Percentiles rank a stretch among this genome's conserved stretches.
Evolutionary conservation across 306 rosid species (phyloP).

Genomic region (Lathyrus sativus): DNA sequence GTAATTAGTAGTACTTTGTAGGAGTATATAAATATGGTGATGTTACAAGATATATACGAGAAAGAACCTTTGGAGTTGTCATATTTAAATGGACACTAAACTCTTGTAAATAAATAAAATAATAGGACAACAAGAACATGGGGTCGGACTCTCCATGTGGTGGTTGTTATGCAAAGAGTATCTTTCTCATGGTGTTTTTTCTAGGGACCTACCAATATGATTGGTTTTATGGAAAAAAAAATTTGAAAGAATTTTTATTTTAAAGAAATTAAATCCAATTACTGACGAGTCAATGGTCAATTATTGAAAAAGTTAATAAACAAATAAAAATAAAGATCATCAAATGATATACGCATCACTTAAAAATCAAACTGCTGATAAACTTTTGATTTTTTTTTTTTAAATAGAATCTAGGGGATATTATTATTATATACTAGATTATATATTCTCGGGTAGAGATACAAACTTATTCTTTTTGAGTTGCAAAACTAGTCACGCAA

Average conservation of each 20-base stretch:
- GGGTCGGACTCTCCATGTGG: slow-evolving; percentile 67
- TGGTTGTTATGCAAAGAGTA: slow-evolving; percentile 53
- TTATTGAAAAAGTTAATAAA: neutral
- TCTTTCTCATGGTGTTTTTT: slow-evolving; percentile 45
- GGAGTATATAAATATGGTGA: neutral
- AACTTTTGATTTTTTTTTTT: neutral
- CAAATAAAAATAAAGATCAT: neutral
- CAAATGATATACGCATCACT: neutral
- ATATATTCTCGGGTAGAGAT: neutral
- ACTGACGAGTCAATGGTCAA: slow-evolving; percentile 8
- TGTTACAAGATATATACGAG: slow-evolving; percentile 24
- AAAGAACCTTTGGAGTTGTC: slow-evolving; percentile 39
- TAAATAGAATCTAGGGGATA: neutral
- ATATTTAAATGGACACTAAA: neutral
- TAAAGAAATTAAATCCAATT: slow-evolving; percentile 26
- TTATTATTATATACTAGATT: neutral
- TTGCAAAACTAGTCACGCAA: neutral
- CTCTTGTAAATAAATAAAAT: neutral
- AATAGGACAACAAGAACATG: slow-evolving; percentile 50
- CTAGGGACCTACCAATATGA: slow-evolving; percentile 65
- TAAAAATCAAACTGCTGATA: neutral
- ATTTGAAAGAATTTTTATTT: neutral
- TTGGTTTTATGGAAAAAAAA: slow-evolving; percentile 40
- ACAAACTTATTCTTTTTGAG: neutral
- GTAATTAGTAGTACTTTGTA: slow-evolving; percentile 27